Conservation (phyloP, 768 basidiomycete genomes). For the Termitomyces sp. region DNA sequence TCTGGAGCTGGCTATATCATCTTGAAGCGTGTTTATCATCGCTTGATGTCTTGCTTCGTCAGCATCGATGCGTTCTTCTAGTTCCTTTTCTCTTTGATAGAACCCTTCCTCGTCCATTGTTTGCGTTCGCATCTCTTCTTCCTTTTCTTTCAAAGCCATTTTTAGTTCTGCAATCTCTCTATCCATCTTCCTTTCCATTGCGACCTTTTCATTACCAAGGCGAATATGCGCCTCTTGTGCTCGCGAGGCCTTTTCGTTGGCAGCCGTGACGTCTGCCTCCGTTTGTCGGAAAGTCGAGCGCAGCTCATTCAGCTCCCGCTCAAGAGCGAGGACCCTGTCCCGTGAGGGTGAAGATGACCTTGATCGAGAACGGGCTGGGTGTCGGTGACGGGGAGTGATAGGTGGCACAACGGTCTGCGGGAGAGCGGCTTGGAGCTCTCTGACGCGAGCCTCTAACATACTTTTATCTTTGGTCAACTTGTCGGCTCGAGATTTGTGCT, state of each 20-base stretch:
- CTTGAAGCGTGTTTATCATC: constrained; percentile 46
- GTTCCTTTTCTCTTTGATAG: constrained; percentile 51
- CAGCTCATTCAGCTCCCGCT: constrained; percentile 51
- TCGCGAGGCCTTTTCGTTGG: constrained; percentile 46
- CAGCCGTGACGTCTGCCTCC: constrained; percentile 37
- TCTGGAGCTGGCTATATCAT: constrained; percentile 39
- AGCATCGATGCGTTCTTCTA: constrained; percentile 67
- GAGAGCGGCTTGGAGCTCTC: constrained; percentile 49
- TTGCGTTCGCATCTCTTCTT: constrained; percentile 53
- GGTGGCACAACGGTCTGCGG: constrained; percentile 30
- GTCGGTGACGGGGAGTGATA: constrained; percentile 28
- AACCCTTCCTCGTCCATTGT: constrained; percentile 35
- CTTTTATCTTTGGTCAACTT: constrained; percentile 58
- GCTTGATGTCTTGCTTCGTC: constrained; percentile 65
- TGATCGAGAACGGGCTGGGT: constrained; percentile 46
- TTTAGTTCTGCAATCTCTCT: constrained; percentile 42
- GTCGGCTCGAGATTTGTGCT: constrained; percentile 34
- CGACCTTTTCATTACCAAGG: constrained; percentile 57
- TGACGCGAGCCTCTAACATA: constrained; percentile 52
- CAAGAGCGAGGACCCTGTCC: constrained; percentile 36
- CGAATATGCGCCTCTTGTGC: constrained; percentile 46
- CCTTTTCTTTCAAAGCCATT: constrained; percentile 46
- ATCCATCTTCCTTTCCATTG: constrained; percentile 44
- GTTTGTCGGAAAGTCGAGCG: constrained; percentile 41
- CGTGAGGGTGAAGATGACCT: constrained; percentile 55